Evolutionary conservation across 345 rosid species (phyloP), one percentile per base, ranked within the genome.

Genomic region (Pistacia vera): DNA sequence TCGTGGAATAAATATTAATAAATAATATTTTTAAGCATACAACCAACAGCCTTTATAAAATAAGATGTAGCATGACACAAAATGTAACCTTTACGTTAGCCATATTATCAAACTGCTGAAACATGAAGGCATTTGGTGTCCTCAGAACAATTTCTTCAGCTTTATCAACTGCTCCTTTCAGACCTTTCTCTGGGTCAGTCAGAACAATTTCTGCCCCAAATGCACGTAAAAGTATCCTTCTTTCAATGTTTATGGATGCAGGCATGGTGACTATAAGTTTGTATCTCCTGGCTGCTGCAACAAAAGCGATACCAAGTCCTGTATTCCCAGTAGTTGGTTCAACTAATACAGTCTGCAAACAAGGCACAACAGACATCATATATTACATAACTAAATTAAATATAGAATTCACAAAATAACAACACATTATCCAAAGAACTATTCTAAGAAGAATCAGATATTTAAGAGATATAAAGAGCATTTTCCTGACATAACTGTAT

Each of bases 291-390:
- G 86, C 83, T 41, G 98, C 97, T 9, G 97, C 98, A 70, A 92
- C 98, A 79, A 95, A 93, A 30, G 98, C 97, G 59, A 95, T 86
- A 58, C 92, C 96, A 3, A 95, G 91, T 60, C 98, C 98, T 57
- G 98, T 95, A 75, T 93, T 95, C 73, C 98, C 99, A 51, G 84
- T 92, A 44, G 97, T 92, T 36, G 98, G 96, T 82, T 93, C 98
- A 72, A 93, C 93, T 68, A 90, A 77, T 54, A 84, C 78, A 73
- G 82, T 93, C 99, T 95, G 91, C 81, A 66, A 60, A 77, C 1
- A 46, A 41, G 56, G 52, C 35, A 74, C n/a, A 75, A 64, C 36
- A 63, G 41, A 57, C 33, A 57, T 62, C 36, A 38, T 30, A 30
- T 52, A 11, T 51, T n/a, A 65, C 10, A 49, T 22, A 63, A 64